phyloP scores from a whole-genome alignment of 345 rosid species.

The Populus deltoides region DNA sequence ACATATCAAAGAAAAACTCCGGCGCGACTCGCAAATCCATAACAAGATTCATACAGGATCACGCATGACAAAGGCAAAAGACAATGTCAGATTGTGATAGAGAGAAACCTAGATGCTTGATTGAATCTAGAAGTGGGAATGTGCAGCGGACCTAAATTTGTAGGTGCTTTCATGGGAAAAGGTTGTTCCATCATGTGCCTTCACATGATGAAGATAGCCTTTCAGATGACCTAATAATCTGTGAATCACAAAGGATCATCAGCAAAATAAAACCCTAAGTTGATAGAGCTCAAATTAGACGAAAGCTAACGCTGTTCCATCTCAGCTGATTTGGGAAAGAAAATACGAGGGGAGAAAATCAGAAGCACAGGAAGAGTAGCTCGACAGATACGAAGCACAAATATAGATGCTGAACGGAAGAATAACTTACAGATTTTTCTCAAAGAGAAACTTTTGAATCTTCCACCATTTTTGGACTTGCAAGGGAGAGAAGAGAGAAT shows the following conservation, averaged over 20 bases:
- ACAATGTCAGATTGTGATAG: not conserved
- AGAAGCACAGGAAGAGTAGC: too few relatives aligned
- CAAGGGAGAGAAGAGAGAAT: not conserved
- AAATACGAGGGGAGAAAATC: too few relatives aligned
- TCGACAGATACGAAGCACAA: too few relatives aligned
- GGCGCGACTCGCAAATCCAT: not conserved
- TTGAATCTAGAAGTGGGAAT: too few relatives aligned
- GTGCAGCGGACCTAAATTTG: not conserved
- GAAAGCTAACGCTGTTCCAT: too few relatives aligned
- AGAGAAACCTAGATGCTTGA: too few relatives aligned
- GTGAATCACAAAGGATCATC: not conserved
- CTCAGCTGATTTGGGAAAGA: too few relatives aligned
- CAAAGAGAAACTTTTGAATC: not conserved
- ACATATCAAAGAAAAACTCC: not conserved
- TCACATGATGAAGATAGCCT: not conserved
- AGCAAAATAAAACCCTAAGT: not conserved
- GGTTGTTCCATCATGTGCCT: not conserved
- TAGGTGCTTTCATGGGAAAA: not conserved
- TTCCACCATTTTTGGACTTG: not conserved
- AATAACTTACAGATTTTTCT: not conserved
- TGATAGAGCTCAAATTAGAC: too few relatives aligned
- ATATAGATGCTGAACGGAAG: not conserved
- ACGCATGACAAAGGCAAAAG: not conserved
- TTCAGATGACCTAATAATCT: not conserved
- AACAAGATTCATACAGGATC: not conserved